Base-by-base conservation (phyloP, 257 asterid species). In the Knoxia roxburghii region DNA sequence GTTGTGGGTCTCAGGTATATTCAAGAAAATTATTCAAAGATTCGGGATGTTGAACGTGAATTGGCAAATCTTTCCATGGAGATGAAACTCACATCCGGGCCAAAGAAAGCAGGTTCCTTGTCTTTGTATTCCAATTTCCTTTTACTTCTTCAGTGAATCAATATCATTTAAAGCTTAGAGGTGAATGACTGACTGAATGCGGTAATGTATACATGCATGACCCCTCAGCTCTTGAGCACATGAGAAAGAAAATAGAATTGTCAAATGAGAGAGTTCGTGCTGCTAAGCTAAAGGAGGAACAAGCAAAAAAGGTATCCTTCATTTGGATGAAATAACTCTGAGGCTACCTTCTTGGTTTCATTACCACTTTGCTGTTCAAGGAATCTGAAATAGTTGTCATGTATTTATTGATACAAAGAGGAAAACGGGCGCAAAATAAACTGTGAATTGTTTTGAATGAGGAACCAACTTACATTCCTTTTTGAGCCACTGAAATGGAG, bases 31-130 rank as follows among this genome's bases (percentile, higher is more conserved):
- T 90, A 90, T 76, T 72, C 96, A 67, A 89, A 86, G 87, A 92
- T 92, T 79, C 97, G 96, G 64, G 97, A 93, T 85, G 97, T 93
- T 71, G 99, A 93, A 72, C 84, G 96, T 39, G 99, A 93, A 86
- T 73, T 90, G 65, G 73, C 83, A 20, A 87, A 84, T 73, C 95
- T 90, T 72, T 64, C 80, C 15, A 87, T 94, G 95, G 96, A 88
- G 84, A 84, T 90, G 95, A 94, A 90, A 85, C 97, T 94, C 65
- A 88, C 97, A 37, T 83, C 97, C 58, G 99, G 95, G 56, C 97
- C 99, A 61, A 90, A 90, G 83, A 94, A 90, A 83, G 97, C 96
- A 71, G 88, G 90, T 85, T 63, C 50, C 51, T 26, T 60, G 37
- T 62, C 55, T 60, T 68, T 43, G 17, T 43, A n/a, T 70, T 65